These are phyloP conservation scores for Bruguiera sexangula DNA, from an alignment of 345 rosid species.

Conservation along the genomic window DNA sequence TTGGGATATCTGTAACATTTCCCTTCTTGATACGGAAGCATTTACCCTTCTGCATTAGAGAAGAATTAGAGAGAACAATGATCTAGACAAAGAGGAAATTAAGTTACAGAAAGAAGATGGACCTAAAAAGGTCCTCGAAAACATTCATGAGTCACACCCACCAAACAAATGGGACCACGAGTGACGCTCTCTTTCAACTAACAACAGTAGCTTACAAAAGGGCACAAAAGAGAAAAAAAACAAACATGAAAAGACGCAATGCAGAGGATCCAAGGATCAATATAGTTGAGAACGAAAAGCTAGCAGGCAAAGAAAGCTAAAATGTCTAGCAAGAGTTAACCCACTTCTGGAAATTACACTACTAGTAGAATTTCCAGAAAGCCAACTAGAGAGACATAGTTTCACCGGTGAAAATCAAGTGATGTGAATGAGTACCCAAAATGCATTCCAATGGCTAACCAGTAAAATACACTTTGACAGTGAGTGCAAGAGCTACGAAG, in stretches of 20 bases:
- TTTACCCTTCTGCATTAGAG: slow-evolving; percentile 61
- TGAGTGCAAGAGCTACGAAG: neutral
- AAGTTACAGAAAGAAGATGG: neutral
- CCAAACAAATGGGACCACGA: neutral
- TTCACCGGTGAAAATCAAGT: neutral
- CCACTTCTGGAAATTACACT: neutral
- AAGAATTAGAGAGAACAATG: neutral
- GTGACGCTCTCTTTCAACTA: neutral
- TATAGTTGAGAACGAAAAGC: neutral
- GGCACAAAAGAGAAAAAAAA: neutral
- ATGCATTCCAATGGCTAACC: neutral
- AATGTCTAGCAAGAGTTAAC: too few relatives aligned
- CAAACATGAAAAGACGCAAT: neutral
- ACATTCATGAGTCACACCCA: neutral
- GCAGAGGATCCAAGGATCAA: neutral
- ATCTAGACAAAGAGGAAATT: neutral
- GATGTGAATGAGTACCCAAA: neutral
- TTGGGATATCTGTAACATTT: slow-evolving; percentile 35
- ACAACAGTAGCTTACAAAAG: neutral
- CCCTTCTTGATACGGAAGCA: slow-evolving; percentile 70
- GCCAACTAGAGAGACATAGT: neutral
- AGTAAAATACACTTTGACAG: neutral
- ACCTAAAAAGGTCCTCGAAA: neutral
- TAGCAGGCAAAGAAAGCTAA: neutral
- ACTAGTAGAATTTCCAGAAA: too few relatives aligned